These are phyloP conservation scores for Citrus medica DNA, from an alignment of 345 rosid genomes.

Conservation along the genomic window DNA sequence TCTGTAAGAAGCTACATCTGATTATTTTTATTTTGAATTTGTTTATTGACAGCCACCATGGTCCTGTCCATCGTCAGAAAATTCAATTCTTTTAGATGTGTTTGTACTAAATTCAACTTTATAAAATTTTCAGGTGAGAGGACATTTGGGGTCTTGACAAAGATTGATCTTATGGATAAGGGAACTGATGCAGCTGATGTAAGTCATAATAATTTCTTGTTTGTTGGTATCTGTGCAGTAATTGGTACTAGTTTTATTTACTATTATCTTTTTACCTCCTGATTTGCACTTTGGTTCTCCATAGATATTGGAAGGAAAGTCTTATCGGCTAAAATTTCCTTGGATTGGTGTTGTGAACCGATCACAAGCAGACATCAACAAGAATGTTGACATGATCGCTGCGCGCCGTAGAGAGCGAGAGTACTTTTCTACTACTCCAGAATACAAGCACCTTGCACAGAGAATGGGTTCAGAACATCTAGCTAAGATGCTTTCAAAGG, in stretches of 20 bases:
- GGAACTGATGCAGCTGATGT: conserved; percentile 99
- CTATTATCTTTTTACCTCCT: background rate
- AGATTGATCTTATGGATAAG: conserved; percentile 99
- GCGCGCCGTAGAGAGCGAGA: conserved; percentile 96
- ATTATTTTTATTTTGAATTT: background rate
- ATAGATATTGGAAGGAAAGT: conserved; percentile 90
- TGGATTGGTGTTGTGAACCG: conserved; percentile 99
- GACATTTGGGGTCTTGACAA: conserved; percentile 95
- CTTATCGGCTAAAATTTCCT: conserved; percentile 84
- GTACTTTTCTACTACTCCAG: conserved; percentile 78
- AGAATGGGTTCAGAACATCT: conserved; percentile 99
- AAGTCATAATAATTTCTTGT: conserved; percentile 35
- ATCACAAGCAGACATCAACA: conserved; percentile 97
- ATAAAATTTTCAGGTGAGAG: conserved; percentile 74
- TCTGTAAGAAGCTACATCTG: background rate
- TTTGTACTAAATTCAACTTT: background rate
- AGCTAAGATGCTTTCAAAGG: conserved; percentile 96
- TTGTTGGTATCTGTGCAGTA: background rate
- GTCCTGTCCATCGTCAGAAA: background rate
- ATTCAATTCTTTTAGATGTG: background rate
- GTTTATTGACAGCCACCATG: background rate
- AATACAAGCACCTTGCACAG: conserved; percentile 91
- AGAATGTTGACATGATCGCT: conserved; percentile 97
- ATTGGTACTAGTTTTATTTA: background rate
- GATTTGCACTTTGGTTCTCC: conserved; percentile 15